Percentiles rank a stretch among this genome's conserved stretches.
Evolutionary conservation across 139 green algal species (phyloP).

Genomic region (Volvox reticuliferus): DNA sequence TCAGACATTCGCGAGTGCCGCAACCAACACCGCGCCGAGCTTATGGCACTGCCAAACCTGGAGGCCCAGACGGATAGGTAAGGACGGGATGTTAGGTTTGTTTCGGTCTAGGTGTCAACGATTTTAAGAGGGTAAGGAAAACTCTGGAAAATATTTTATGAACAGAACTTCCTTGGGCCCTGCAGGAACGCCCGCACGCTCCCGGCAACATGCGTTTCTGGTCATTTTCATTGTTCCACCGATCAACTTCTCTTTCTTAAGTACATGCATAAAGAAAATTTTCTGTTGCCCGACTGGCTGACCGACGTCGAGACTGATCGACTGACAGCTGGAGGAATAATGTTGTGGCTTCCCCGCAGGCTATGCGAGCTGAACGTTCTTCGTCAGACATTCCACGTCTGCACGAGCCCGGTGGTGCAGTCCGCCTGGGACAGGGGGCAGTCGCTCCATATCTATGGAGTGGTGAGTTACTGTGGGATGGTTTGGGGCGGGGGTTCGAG

Average conservation of each 20-base stretch:
- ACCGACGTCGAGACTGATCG: too few relatives aligned
- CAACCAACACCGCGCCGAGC: conserved; percentile 45
- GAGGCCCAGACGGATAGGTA: conserved; percentile 68
- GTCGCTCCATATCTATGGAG: conserved; percentile 79
- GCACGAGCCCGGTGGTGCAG: conserved; percentile 80
- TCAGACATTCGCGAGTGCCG: conserved; percentile 71
- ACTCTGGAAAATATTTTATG: too few relatives aligned
- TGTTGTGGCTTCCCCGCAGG: neutral
- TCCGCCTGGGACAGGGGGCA: conserved; percentile 80
- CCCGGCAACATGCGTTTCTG: too few relatives aligned
- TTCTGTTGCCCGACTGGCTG: too few relatives aligned
- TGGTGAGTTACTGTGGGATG: conserved; percentile 17
- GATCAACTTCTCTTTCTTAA: too few relatives aligned
- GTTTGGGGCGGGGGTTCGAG: neutral
- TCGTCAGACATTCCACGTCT: conserved; percentile 86
- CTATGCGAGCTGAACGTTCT: conserved; percentile 65
- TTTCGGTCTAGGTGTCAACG: too few relatives aligned
- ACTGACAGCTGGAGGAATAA: too few relatives aligned
- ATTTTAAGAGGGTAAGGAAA: too few relatives aligned
- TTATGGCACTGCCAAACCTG: conserved; percentile 50
- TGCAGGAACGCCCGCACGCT: too few relatives aligned
- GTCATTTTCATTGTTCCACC: too few relatives aligned
- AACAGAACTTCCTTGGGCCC: too few relatives aligned
- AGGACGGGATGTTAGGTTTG: neutral
- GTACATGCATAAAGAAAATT: too few relatives aligned